phyloP scores from a whole-genome alignment of 2,329 filamentous ascomycete genomes.

The Bipolaris cookei region DNA sequence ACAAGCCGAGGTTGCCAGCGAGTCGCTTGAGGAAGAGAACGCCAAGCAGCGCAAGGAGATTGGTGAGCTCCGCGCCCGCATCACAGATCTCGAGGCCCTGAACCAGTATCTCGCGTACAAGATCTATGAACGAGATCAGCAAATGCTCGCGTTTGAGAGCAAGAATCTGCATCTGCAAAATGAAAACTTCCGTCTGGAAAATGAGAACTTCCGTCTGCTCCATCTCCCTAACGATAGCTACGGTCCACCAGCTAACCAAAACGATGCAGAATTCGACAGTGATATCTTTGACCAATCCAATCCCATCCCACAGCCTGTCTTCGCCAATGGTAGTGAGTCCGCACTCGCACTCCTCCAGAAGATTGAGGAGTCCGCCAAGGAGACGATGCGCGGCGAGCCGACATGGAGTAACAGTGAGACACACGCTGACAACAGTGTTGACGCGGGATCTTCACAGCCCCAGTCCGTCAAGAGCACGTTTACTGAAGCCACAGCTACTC shows the following conservation, averaged over 20 bases:
- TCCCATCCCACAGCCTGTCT: constrained; percentile 16
- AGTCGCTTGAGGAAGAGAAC: constrained; percentile 3
- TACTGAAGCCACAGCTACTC: constrained; percentile 13
- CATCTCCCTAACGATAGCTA: constrained; percentile 1
- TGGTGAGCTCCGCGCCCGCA: constrained; percentile 13
- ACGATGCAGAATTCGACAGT: constrained; percentile 27
- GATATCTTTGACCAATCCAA: constrained; percentile 16
- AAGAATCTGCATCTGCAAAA: constrained; percentile 2
- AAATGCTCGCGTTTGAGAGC: constrained; percentile 5
- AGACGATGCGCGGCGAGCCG: constrained; percentile 7
- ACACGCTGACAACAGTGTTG: constrained; percentile 4
- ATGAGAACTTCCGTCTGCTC: constrained; percentile 1
- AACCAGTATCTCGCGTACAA: constrained; percentile 12
- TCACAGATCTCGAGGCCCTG: constrained; percentile 10
- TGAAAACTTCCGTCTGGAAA: constrained; percentile 1
- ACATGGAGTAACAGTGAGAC: constrained; percentile 3
- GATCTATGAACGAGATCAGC: constrained; percentile 7
- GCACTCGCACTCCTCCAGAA: constrained; percentile 32
- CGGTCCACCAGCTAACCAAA: constrained; percentile 20
- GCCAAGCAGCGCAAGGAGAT: constrained; percentile 14
- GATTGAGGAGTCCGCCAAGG: constrained; percentile 27
- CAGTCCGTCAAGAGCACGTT: constrained; percentile 9
- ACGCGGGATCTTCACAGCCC: constrained; percentile 8
- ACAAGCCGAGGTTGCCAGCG: neutral
- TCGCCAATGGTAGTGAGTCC: constrained; percentile 24